Conservation (phyloP, 306 rosid species). For the Hippophae tibetana region DNA sequence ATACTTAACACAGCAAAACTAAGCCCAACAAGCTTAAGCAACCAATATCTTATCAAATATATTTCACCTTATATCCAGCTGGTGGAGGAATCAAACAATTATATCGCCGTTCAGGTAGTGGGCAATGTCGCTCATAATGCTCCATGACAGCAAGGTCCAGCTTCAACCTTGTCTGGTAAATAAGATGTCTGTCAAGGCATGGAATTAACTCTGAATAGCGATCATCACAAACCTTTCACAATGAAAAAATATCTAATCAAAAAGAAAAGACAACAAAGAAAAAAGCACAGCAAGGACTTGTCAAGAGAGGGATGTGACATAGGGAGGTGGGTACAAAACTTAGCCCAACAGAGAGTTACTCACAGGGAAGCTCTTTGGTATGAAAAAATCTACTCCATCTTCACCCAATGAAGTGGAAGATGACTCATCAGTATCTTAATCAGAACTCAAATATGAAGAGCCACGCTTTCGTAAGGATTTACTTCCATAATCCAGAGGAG, state of each 20-base stretch:
- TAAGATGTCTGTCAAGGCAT: conserved; percentile 92
- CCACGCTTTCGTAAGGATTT: conserved; percentile 64
- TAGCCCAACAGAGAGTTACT: conserved; percentile 21
- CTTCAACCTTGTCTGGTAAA: conserved; percentile 87
- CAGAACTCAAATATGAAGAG: conserved; percentile 60
- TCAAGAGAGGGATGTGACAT: not conserved
- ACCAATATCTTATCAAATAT: conserved; percentile 10
- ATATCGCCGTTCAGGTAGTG: conserved; percentile 80
- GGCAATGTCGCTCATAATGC: conserved; percentile 96
- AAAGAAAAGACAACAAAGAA: not conserved
- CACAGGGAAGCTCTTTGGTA: conserved; percentile 83
- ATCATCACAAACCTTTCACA: conserved; percentile 82
- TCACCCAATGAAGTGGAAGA: conserved; percentile 39
- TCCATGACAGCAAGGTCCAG: conserved; percentile 91
- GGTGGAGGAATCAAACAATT: conserved; percentile 99
- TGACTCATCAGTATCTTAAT: conserved; percentile 60
- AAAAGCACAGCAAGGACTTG: not conserved
- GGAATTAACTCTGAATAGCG: conserved; percentile 93
- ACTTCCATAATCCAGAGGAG: conserved; percentile 68
- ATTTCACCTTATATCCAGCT: conserved; percentile 67
- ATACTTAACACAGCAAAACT: not conserved
- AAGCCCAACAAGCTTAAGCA: not conserved
- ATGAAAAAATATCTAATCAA: conserved; percentile 12
- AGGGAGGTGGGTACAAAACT: not conserved
- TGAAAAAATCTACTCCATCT: conserved; percentile 42